Evolutionary conservation across 345 rosid species (phyloP).

Genomic region (Physaria fendleri): DNA sequence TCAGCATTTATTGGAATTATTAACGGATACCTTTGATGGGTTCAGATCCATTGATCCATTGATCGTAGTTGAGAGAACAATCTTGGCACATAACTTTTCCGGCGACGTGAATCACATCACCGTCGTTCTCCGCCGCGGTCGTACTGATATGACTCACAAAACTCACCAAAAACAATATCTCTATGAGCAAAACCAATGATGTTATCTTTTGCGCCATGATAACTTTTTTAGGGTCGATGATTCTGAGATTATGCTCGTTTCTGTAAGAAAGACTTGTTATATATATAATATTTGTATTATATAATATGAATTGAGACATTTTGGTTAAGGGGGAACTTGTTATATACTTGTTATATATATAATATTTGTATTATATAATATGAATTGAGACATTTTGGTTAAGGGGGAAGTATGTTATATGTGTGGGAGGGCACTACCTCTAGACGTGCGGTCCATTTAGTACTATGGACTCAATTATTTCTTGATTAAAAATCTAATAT

Average conservation of each 20-base stretch:
- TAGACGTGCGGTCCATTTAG: constrained; percentile 29
- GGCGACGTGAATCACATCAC: constrained; percentile 43
- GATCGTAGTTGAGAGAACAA: constrained; percentile 51
- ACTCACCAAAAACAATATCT: constrained; percentile 16
- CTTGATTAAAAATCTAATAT: neutral
- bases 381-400: neutral
- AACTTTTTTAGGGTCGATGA: neutral
- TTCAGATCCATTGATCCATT: constrained; percentile 51
- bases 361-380: neutral
- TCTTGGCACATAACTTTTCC: constrained; percentile 80
- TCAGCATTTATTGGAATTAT: neutral
- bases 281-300: neutral
- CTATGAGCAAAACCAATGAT: constrained; percentile 13
- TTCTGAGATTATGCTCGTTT: constrained; percentile 7
- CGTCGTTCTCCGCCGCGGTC: constrained; percentile 2
- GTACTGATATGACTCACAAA: neutral
- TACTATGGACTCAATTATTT: constrained; percentile 1
- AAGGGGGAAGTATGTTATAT: neutral
- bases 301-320: neutral
- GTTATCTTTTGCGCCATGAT: constrained; percentile 17
- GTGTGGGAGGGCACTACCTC: constrained; percentile 29
- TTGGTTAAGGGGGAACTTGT: neutral
- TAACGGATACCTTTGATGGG: constrained; percentile 59
- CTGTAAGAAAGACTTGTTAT: constrained; percentile 12
- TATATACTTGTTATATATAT: too few species aligned